These are phyloP conservation scores for Ceratonia siliqua DNA, from an alignment of 306 rosid genomes.

Conservation along the genomic window DNA sequence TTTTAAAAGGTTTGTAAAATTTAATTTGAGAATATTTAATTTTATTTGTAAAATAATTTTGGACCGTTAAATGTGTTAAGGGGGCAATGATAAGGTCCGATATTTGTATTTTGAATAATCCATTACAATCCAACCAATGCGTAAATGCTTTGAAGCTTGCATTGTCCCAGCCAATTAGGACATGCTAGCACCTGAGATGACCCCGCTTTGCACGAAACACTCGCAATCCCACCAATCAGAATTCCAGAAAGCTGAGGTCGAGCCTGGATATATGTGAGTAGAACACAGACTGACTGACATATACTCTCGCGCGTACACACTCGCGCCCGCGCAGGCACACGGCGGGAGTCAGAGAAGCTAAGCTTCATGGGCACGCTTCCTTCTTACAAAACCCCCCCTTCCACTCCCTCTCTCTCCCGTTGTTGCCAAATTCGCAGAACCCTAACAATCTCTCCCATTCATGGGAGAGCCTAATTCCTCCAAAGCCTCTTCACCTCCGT, in stretches of 20 bases:
- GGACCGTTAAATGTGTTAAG: no score
- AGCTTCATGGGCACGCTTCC: constrained; percentile 48
- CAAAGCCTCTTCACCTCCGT: constrained; percentile 22
- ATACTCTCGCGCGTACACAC: background rate
- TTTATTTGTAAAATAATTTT: no score
- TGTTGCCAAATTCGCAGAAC: background rate
- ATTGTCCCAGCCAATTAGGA: constrained; percentile 1
- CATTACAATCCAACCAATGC: no score
- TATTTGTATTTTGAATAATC: no score
- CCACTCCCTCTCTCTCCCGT: no score
- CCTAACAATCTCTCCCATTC: constrained; percentile 15
- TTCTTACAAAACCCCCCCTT: background rate
- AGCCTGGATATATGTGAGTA: background rate
- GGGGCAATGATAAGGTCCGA: no score
- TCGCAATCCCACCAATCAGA: background rate
- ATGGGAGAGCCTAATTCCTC: constrained; percentile 41
- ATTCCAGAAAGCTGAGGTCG: background rate
- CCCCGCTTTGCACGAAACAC: no score
- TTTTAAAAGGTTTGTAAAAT: no score
- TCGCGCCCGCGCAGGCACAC: background rate
- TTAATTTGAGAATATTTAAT: no score
- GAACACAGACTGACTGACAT: background rate
- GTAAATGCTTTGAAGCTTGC: no score
- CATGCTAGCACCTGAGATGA: background rate
- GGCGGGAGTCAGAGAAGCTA: constrained; percentile 27